Evolutionary conservation across 495 filamentous ascomycete species (phyloP), one percentile per base, ranked within the genome.

Genomic region (Neurospora discreta): DNA sequence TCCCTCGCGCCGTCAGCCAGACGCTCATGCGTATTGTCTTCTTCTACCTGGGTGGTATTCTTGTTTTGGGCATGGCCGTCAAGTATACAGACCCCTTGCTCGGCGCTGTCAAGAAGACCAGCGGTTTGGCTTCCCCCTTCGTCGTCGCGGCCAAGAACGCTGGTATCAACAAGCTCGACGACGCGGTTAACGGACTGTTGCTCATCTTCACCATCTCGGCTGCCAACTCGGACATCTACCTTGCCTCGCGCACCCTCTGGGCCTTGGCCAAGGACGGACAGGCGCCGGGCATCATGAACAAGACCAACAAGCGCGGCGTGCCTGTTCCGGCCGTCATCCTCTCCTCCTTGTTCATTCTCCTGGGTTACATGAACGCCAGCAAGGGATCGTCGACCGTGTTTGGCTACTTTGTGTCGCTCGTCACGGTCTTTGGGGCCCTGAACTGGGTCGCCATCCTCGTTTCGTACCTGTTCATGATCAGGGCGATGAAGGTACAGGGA

Each of bases 391-490:
- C 85, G 70, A 84, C 80, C 0, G 91, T 97, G 3, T 97, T 97
- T 79, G 85, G 82, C 30, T 95, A 95, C 85, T 95, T 97, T 73
- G 90, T 95, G 73, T 93, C 94, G 77, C 84, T 97, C 39, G 90
- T 90, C 40, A 92, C 90, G 41, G 91, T 94, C 75, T 92, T 93
- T 77, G 92, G 92, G 60, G 84, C 93, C 9, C 77, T 97, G 33
- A 93, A 91, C 73, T 94, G 93, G 92, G 90, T 95, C 71, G 94
- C 92, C 1, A 90, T 96, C 70, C 85, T 96, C 1, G 85, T 95
- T 69, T 90, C 90, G 1, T 93, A 97, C 80, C 91, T 97, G 76
- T 90, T 79, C 80, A 97, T 96, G 76, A 85, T 93, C 36, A 84
- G 85, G 0, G 93, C 90, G 0, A 90, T 93, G 71, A 85, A 85